A percentile compares a stretch with the other conserved stretches of the same genome.
These are phyloP conservation scores for Arbutus unedo DNA, from an alignment of 148 eudicot species.

Conservation along the genomic window DNA sequence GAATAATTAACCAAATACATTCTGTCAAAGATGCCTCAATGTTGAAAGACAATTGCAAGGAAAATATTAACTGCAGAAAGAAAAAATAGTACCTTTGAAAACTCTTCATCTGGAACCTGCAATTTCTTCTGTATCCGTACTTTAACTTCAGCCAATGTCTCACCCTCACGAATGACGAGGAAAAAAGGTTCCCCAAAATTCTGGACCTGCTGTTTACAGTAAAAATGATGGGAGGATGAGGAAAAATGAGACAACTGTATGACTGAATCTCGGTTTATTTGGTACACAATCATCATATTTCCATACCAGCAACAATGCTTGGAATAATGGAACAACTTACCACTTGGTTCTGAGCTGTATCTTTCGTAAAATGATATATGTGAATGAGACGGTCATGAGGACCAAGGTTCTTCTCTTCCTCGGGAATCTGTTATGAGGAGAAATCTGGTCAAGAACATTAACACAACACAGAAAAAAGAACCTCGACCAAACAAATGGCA, in stretches of 20 bases:
- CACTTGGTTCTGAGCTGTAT: conserved; percentile 79
- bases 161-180: conserved; percentile 82
- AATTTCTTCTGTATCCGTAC: conserved; percentile 77
- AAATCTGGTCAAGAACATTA: conserved; percentile 8
- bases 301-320: background rate
- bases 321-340: conserved; percentile 28
- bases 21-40: background rate
- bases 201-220: conserved; percentile 62
- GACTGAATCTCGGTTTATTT: background rate
- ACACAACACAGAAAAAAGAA: background rate
- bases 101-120: conserved; percentile 84
- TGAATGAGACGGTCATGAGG: conserved; percentile 86
- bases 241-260: background rate
- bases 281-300: background rate
- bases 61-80: background rate
- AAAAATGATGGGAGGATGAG: background rate
- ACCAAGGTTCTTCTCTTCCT: conserved; percentile 86
- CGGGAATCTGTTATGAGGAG: conserved; percentile 65
- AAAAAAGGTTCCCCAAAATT: conserved; percentile 98
- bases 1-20: background rate
- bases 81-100: conserved; percentile 61
- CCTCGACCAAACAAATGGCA: background rate
- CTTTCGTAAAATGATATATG: conserved; percentile 93
- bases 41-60: background rate
- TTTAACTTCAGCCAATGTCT: conserved; percentile 82